Base-by-base conservation (phyloP, 2,329 filamentous ascomycete genomes). In the Fusarium piperis region DNA sequence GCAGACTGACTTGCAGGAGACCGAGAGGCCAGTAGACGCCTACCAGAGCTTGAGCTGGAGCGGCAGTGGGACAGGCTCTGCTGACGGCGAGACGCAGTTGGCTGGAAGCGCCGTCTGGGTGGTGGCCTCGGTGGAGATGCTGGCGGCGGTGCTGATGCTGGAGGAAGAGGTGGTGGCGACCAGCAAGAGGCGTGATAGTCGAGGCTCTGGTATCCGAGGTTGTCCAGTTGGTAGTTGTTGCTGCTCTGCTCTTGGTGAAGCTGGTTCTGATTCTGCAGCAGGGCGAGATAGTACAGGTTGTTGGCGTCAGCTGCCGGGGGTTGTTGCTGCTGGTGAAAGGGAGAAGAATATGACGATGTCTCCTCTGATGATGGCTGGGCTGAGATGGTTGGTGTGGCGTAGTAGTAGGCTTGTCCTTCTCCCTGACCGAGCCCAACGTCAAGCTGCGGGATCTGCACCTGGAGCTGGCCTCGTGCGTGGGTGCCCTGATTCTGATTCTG, bases 361-460 rank as follows among this genome's bases (percentile, higher is more conserved):
- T 65, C 28, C 28, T 53, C 64, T 65, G 60, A 65, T 32, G 61
- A 63, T 69, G 48, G 32, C 51, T 58, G 65, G 57, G 64, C 51
- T 61, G 39, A 44, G 57, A 65, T 62, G 60, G 41, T 59, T 62
- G 70, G 28, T 65, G 70, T 65, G 23, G 18, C 57, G 32, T 39
- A 59, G 26, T 33, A 57, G 55, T 15, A 55, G 41, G 59, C 74
- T 75, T 76, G 70, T 73, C 68, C 71, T 46, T 65, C 74, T 74
- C 65, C 62, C 62, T 67, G 72, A 73, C 74, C 72, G 72, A 76
- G 71, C 74, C 74, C 74, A 75, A 76, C 64, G 65, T 64, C 66
- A 62, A 57, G 59, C 55, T 61, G 72, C 72, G 74, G 66, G 74
- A 76, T 76, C 74, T 74, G 74, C 74, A 68, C 66, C 59, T 68